Evolutionary conservation across 75 land plant species (phyloP).

Genomic region (Azolla pinnata): DNA sequence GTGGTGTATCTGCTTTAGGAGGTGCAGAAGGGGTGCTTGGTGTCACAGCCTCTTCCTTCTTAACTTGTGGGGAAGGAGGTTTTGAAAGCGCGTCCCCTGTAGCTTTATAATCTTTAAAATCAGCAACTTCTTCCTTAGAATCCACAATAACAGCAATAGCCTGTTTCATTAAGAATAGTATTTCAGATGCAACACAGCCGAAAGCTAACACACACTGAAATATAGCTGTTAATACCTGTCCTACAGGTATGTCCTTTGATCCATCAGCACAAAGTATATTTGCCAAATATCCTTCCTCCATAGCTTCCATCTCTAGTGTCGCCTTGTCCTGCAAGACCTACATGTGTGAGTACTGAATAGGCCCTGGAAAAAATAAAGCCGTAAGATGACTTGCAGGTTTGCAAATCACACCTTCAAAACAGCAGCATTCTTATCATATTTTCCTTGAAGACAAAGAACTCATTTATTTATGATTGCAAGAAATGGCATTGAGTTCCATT

Average conservation of each 20-base stretch:
- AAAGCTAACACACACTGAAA: no score
- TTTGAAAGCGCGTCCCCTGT: background rate
- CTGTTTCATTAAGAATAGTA: slow-evolving; percentile 19
- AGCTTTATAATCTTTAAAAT: slow-evolving; percentile 59
- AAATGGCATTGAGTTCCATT: no score
- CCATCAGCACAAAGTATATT: slow-evolving; percentile 83
- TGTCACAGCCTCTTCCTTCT: background rate
- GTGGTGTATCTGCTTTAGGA: slow-evolving; percentile 15
- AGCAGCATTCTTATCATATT: no score
- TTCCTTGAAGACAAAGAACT: no score
- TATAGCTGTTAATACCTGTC: slow-evolving; percentile 50
- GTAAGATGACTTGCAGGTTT: no score
- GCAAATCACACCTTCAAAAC: no score
- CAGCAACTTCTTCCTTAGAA: slow-evolving; percentile 60
- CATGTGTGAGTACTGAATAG: no score
- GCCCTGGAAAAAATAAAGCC: no score
- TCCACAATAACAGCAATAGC: slow-evolving; percentile 83
- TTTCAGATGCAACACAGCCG: no score
- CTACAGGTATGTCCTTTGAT: slow-evolving; percentile 83
- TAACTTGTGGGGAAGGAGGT: background rate
- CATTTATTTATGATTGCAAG: no score
- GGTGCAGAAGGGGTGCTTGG: slow-evolving; percentile 4
- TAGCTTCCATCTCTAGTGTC: slow-evolving; percentile 94
- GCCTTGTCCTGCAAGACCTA: slow-evolving; percentile 70
- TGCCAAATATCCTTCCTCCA: slow-evolving; percentile 97